Percentiles rank a stretch among this genome's conserved stretches.
phyloP scores from a whole-genome alignment of 768 basidiomycete genomes.

The Inosperma sp. region DNA sequence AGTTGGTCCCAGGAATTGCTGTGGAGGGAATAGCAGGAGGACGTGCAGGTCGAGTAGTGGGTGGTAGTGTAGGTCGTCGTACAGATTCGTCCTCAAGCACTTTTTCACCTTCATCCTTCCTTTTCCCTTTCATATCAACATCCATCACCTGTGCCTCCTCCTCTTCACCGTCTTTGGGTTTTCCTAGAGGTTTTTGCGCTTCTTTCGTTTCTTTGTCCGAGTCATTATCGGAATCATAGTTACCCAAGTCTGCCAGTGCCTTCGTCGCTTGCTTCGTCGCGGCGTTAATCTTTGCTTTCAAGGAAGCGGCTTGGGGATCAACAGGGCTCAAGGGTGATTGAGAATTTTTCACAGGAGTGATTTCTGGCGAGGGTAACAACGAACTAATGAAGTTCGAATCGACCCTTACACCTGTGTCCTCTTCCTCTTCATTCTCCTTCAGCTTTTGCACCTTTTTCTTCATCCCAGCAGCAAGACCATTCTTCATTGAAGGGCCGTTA shows the following conservation, averaged over 20 bases:
- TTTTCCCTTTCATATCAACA: constrained; percentile 17
- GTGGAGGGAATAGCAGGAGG: constrained; percentile 32
- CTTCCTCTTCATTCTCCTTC: constrained; percentile 41
- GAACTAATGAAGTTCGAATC: constrained; percentile 60
- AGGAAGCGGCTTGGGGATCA: constrained; percentile 31
- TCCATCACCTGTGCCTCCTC: constrained; percentile 10
- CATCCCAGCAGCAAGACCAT: constrained; percentile 45
- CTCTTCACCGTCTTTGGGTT: neutral
- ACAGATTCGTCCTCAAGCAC: neutral
- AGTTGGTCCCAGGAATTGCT: constrained; percentile 37
- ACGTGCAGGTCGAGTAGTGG: constrained; percentile 28
- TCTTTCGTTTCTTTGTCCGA: constrained; percentile 16
- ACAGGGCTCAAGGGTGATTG: constrained; percentile 13
- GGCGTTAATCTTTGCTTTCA: constrained; percentile 31
- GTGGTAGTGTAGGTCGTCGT: constrained; percentile 23
- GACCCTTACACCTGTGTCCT: constrained; percentile 49
- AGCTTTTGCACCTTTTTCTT: constrained; percentile 43
- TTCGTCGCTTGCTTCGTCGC: constrained; percentile 19
- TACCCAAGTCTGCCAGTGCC: constrained; percentile 24
- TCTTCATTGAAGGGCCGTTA: constrained; percentile 28
- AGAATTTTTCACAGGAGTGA: constrained; percentile 23
- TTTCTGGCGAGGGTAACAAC: constrained; percentile 48
- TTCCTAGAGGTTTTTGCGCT: neutral
- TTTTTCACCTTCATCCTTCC: neutral
- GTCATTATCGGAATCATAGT: constrained; percentile 28